phyloP scores from a whole-genome alignment of 768 basidiomycete species.

The Hemileccinum rubropunctum region DNA sequence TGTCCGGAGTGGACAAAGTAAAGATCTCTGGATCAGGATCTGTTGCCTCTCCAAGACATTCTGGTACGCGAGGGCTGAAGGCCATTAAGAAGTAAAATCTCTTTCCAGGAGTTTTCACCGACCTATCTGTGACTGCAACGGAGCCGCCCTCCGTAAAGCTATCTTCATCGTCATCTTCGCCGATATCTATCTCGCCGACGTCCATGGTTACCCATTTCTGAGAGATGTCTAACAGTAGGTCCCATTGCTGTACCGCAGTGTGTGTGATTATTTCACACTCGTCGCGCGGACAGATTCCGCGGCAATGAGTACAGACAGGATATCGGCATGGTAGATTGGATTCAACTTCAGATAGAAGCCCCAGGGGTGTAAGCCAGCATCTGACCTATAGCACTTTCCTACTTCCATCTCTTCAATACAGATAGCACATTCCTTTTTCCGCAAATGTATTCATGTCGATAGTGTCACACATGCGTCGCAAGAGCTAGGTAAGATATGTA shows the following conservation, averaged over 20 bases:
- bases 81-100: slow-evolving; percentile 6
- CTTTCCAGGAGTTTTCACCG: neutral
- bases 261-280: slow-evolving; percentile 17
- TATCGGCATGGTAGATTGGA: slow-evolving; percentile 16
- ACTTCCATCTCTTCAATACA: slow-evolving; percentile 18
- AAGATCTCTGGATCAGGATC: slow-evolving; percentile 5
- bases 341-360: neutral
- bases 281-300: slow-evolving; percentile 5
- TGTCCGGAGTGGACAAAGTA: neutral
- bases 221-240: slow-evolving; percentile 16
- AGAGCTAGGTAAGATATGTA: slow-evolving; percentile 6
- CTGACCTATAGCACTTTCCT: slow-evolving; percentile 20
- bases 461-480: slow-evolving; percentile 15
- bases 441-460: slow-evolving; percentile 22
- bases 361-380: neutral
- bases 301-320: slow-evolving; percentile 21
- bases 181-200: slow-evolving; percentile 7
- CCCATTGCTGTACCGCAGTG: slow-evolving; percentile 17
- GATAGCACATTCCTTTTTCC: slow-evolving; percentile 18
- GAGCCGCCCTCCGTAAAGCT: slow-evolving; percentile 3
- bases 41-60: neutral
- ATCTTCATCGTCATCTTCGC: slow-evolving; percentile 3
- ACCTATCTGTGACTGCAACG: slow-evolving; percentile 9
- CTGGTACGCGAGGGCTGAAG: slow-evolving; percentile 4
- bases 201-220: slow-evolving; percentile 16